Evolutionary conservation across 192 early-diverging fungal genomes (phyloP).

Genomic region (Coemansia sp.): DNA sequence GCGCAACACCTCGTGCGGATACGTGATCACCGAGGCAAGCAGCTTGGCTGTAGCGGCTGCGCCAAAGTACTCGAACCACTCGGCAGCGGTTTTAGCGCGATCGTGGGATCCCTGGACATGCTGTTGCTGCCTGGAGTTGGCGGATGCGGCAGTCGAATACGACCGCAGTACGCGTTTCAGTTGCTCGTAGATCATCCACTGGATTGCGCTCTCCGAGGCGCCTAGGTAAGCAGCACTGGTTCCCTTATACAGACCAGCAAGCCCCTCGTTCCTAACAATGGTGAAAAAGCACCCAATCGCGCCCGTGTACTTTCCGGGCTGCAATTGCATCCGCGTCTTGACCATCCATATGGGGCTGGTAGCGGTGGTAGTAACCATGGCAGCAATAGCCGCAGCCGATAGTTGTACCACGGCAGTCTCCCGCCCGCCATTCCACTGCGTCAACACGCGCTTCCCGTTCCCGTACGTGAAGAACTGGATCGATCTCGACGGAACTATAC

Average conservation of each 20-base stretch:
- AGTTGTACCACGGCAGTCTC: conserved; percentile 84
- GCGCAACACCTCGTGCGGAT: conserved; percentile 95
- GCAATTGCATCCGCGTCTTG: conserved; percentile 94
- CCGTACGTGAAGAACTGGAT: conserved; percentile 95
- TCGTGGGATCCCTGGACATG: too few species aligned
- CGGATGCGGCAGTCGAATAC: conserved; percentile 1
- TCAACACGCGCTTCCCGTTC: conserved; percentile 80
- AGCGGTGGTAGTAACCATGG: conserved; percentile 72
- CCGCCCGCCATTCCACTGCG: conserved; percentile 70
- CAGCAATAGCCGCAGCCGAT: conserved; percentile 72
- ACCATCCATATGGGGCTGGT: conserved; percentile 98
- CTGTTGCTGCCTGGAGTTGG: not conserved
- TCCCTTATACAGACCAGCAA: conserved; percentile 85
- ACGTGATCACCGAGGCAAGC: conserved; percentile 82
- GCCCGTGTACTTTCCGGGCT: conserved; percentile 69
- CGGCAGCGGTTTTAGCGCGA: conserved; percentile 47
- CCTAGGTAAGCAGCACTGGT: conserved; percentile 89
- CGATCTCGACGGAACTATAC: conserved; percentile 92
- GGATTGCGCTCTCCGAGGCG: conserved; percentile 85
- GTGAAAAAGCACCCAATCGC: conserved; percentile 72
- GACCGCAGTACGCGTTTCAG: conserved; percentile 64
- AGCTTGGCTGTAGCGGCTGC: conserved; percentile 87
- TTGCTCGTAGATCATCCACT: conserved; percentile 96
- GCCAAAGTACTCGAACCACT: conserved; percentile 84
- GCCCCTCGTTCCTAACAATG: conserved; percentile 79